Base-by-base conservation (phyloP, 306 rosid genomes). In the Fagus crenata region DNA sequence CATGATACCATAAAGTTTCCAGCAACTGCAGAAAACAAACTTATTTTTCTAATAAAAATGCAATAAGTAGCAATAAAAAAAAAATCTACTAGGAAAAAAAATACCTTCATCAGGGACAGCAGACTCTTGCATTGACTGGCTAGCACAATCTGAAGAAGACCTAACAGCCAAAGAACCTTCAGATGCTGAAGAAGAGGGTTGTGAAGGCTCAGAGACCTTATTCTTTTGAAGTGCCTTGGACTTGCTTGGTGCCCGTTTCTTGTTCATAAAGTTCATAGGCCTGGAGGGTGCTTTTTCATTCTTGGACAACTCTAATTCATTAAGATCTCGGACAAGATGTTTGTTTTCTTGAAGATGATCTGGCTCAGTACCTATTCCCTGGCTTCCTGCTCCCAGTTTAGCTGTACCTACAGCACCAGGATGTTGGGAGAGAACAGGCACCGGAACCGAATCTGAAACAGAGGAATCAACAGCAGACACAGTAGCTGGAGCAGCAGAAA, bases 401-500 rank as follows among this genome's bases (percentile, higher is more conserved):
- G 71, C 68, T 51, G 78, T 77, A 81, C 81, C 73, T 37, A 54
- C 60, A 49, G 61, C 72, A 75, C 72, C 77, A 71, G 78, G 67
- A 73, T 80, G 71, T 46, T 11, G 67, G 32, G 76, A 67, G 75
- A 74, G 46, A 36, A 89, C 76, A 68, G 85, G 81, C 43, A 46
- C 84, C 76, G 79, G 71, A 31, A 80, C 74, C 51, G 90, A 77
- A 83, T 92, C 96, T 35, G 69, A 72, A 72, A 78, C 80, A 80
- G 90, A 69, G 56, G 82, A 64, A 75, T 56, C 60, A 65, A 80
- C 81, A 75, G 74, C 68, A 11, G 91, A 70, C 31, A 49, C 72
- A 46, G 85, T 63, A 53, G 76, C 77, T 37, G 71, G 35, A 35
- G 75, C 41, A 36, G 74, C 78, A 83, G 88, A 69, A 67, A 58